A percentile compares a stretch with the other conserved stretches of the same genome.
phyloP scores from a whole-genome alignment of 306 rosid species.

The Casuarina cunninghamiana region DNA sequence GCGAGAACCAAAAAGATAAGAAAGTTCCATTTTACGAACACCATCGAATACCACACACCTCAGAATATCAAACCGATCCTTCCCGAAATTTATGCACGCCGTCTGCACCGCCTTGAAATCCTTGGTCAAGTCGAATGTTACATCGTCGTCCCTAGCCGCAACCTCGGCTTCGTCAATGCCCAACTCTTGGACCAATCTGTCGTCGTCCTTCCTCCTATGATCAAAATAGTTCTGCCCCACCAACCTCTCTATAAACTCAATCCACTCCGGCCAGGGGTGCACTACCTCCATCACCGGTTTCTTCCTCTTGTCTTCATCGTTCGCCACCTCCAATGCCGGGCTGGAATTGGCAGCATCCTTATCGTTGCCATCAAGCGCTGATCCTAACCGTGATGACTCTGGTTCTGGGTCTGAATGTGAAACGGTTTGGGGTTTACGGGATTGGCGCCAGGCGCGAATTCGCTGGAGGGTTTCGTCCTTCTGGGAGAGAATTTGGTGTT shows the following conservation, averaged over 20 bases:
- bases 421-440: constrained; percentile 38
- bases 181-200: constrained; percentile 57
- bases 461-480: constrained; percentile 86
- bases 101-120: constrained; percentile 69
- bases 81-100: constrained; percentile 85
- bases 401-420: constrained; percentile 22
- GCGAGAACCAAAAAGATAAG: background rate
- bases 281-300: constrained; percentile 62
- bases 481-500: constrained; percentile 38
- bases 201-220: constrained; percentile 77
- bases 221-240: constrained; percentile 92
- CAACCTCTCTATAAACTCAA: constrained; percentile 84
- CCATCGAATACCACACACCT: constrained; percentile 53
- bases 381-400: constrained; percentile 10
- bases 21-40: background rate
- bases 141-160: constrained; percentile 22
- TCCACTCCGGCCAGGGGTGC: constrained; percentile 99
- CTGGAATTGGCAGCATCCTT: background rate
- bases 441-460: constrained; percentile 84
- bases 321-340: constrained; percentile 7
- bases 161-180: constrained; percentile 49
- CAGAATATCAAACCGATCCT: constrained; percentile 82
- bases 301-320: constrained; percentile 23
- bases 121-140: constrained; percentile 54
- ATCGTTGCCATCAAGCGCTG: background rate